Evolutionary conservation across 306 rosid genomes (phyloP), one percentile per base, ranked within the genome.

Genomic region (Castanopsis chinensis): DNA sequence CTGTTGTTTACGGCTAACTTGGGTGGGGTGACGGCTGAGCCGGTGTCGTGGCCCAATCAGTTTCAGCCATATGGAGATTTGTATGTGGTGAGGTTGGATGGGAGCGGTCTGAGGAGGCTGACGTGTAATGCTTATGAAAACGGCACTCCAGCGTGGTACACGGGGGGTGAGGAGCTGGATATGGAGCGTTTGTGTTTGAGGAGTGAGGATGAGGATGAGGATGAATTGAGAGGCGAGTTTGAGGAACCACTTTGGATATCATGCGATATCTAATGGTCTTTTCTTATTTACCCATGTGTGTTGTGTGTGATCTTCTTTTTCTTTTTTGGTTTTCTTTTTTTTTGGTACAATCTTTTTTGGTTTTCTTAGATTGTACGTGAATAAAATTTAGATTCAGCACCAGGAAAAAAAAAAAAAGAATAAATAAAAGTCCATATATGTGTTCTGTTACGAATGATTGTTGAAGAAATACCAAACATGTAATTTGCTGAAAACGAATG

Each of bases 1-100:
- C 70, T 94, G 32, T 9, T 92, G 70, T 92, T 94, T 70, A 69
- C 98, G 77, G 87, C 86, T 3, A 94, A 94, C 73, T 69, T 94
- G 77, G 89, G 89, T 3, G 94, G 97, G 21, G 93, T 94, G 55
- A 77, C 83, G 52, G 93, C 90, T 3, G 98, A 94, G 79, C 87
- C 97, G 35, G 93, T 94, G 78, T 82, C 91, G 43, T 28, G 13
- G 87, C 97, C 98, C 0, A 94, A 94, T 52, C 97, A 91, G 70
- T 94, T 91, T 85, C 98, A 94, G 84, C 98, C 97, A 28, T 94
- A 91, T 11, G 97, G 98, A 11, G 98, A 94, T 15, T 57, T 94
- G 92, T 79, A 75, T 41, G 73, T 71, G 79, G 83, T 82, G 80
- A 91, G 84, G 65, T 14, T 91, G 87, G 97, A 94, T 70, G 98